Evolutionary conservation across 345 rosid genomes (phyloP).

Genomic region (Nasturtium officinale): DNA sequence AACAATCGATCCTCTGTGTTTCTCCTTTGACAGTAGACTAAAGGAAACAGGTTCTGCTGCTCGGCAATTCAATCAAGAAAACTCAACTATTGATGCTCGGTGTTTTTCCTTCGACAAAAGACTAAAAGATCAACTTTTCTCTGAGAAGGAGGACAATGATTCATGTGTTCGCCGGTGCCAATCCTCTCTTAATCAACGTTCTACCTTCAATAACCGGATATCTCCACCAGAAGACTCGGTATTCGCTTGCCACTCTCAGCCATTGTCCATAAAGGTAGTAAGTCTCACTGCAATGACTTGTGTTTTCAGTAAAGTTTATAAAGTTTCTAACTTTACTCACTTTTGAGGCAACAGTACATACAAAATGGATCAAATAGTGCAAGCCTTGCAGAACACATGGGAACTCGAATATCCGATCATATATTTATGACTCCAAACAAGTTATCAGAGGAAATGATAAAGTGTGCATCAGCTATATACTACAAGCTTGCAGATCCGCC

Average conservation of each 20-base stretch:
- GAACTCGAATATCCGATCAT: slow-evolving; percentile 84
- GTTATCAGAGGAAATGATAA: slow-evolving; percentile 92
- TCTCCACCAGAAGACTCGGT: slow-evolving; percentile 58
- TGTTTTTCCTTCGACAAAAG: slow-evolving; percentile 49
- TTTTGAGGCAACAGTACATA: slow-evolving; percentile 58
- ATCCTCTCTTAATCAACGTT: slow-evolving; percentile 74
- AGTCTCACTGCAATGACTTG: slow-evolving; percentile 25
- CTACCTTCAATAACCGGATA: slow-evolving; percentile 52
- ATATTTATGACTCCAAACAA: slow-evolving; percentile 82
- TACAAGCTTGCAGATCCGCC: slow-evolving; percentile 93
- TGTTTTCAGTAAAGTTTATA: background rate
- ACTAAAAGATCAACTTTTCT: slow-evolving; percentile 46
- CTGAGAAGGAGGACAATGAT: slow-evolving; percentile 53
- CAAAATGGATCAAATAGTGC: slow-evolving; percentile 64
- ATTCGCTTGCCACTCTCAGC: slow-evolving; percentile 80
- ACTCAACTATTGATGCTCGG: slow-evolving; percentile 47
- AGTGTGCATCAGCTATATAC: slow-evolving; percentile 78
- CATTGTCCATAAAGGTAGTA: slow-evolving; percentile 75
- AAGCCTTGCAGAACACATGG: slow-evolving; percentile 93
- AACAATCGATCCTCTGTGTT: slow-evolving; percentile 42
- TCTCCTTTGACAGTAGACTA: slow-evolving; percentile 39
- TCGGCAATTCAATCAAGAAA: slow-evolving; percentile 47
- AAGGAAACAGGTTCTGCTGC: slow-evolving; percentile 19
- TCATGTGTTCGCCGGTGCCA: slow-evolving; percentile 79
- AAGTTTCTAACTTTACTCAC: slow-evolving; percentile 9